Conservation (phyloP, 2,329 filamentous ascomycete genomes). For the Teratosphaeria viscida region DNA sequence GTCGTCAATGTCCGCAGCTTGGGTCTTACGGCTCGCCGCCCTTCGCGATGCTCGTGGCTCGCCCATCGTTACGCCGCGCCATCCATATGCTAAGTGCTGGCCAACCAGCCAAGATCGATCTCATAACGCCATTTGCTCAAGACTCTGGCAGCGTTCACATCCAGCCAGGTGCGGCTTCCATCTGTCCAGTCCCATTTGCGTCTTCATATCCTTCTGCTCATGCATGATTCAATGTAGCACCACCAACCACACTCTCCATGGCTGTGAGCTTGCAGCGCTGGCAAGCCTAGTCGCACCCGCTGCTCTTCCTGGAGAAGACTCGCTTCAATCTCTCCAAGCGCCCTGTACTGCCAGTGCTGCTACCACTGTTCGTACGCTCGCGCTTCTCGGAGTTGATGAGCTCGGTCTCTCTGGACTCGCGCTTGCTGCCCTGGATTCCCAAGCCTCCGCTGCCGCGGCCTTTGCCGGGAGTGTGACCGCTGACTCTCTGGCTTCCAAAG, state of each 20-base stretch:
- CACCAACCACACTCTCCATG: neutral
- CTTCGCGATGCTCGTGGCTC: neutral
- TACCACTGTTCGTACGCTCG: slow-evolving; percentile 7
- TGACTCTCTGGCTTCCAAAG: neutral
- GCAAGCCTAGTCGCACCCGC: slow-evolving; percentile 2
- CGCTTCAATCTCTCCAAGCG: slow-evolving; percentile 5
- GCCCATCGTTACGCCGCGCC: neutral
- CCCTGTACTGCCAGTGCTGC: neutral
- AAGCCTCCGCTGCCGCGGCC: neutral
- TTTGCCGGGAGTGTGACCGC: neutral
- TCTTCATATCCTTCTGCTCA: neutral
- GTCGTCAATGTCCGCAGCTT: neutral
- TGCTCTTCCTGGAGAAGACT: slow-evolving; percentile 7
- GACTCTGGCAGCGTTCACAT: neutral
- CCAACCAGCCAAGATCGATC: neutral
- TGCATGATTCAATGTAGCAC: neutral
- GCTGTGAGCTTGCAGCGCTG: neutral
- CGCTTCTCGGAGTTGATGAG: slow-evolving; percentile 5
- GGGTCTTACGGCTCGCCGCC: neutral
- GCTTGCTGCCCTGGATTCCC: neutral
- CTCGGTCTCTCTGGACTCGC: neutral
- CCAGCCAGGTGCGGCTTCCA: neutral
- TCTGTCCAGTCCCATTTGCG: neutral
- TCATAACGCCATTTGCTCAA: neutral
- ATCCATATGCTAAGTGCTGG: neutral